Percentiles rank a stretch among this genome's conserved stretches.
Conservation (phyloP, 208 protist species). For the Herpetomonas tarakana region DNA sequence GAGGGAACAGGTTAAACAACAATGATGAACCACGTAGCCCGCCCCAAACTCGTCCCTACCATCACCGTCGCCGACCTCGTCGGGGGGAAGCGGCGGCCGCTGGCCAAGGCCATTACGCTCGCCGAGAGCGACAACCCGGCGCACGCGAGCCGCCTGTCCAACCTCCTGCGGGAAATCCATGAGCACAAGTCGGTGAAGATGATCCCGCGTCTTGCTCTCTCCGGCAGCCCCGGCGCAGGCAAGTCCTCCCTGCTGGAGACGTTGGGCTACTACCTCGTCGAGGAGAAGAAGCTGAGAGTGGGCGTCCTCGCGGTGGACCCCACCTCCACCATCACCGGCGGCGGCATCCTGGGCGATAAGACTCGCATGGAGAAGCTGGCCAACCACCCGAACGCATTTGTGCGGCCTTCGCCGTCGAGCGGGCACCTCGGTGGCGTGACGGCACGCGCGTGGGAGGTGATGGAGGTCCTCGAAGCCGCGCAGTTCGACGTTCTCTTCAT, state of each 20-base stretch:
- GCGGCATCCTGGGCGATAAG: slow-evolving; percentile 95
- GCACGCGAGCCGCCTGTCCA: slow-evolving; percentile 24
- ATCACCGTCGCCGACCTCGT: slow-evolving; percentile 34
- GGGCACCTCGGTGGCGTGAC: slow-evolving; percentile 93
- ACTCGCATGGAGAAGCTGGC: slow-evolving; percentile 93
- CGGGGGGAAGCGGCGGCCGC: slow-evolving; percentile 38
- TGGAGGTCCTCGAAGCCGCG: slow-evolving; percentile 90
- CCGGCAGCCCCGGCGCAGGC: slow-evolving; percentile 93
- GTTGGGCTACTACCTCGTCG: slow-evolving; percentile 56
- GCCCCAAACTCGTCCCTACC: slow-evolving; percentile 11
- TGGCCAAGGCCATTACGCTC: slow-evolving; percentile 73
- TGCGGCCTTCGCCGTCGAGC: slow-evolving; percentile 88
- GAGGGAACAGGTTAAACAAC: too few species aligned
- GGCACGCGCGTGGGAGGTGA: slow-evolving; percentile 85
- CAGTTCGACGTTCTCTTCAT: slow-evolving; percentile 93
- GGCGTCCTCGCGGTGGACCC: slow-evolving; percentile 94
- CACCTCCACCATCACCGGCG: slow-evolving; percentile 78
- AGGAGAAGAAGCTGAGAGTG: slow-evolving; percentile 36
- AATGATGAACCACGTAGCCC: slow-evolving; percentile 32
- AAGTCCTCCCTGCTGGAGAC: slow-evolving; percentile 95
- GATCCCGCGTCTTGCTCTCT: slow-evolving; percentile 85
- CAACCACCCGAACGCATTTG: slow-evolving; percentile 76
- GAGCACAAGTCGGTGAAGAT: slow-evolving; percentile 19
- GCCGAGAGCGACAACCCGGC: slow-evolving; percentile 41
- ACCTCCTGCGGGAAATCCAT: slow-evolving; percentile 41